Evolutionary conservation across 306 rosid species (phyloP).

Genomic region (Hippophae tibetana): DNA sequence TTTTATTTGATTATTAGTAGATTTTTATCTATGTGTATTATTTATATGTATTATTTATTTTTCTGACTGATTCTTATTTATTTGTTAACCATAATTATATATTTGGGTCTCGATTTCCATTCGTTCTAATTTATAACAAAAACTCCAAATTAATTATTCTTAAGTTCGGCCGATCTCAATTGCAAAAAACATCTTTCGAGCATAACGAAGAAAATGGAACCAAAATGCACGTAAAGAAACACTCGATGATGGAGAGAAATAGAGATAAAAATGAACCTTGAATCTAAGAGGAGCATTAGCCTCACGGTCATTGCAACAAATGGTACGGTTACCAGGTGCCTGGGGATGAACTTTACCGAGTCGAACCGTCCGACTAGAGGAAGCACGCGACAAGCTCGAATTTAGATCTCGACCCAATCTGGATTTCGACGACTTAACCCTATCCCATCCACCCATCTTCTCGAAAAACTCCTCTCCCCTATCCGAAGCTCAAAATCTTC

Average conservation of each 20-base stretch:
- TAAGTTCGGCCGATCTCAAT: too few relatives aligned
- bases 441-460: conserved; percentile 74
- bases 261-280: conserved; percentile 35
- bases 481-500: neutral
- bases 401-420: conserved; percentile 31
- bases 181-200: neutral
- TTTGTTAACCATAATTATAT: too few relatives aligned
- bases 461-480: neutral
- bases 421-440: conserved; percentile 40
- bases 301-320: conserved; percentile 84
- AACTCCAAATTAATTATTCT: too few relatives aligned
- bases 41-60: too few relatives aligned
- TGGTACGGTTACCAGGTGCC: conserved; percentile 81
- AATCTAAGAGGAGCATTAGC: conserved; percentile 55
- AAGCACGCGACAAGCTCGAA: conserved; percentile 17
- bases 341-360: conserved; percentile 97
- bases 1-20: too few relatives aligned
- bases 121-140: too few relatives aligned
- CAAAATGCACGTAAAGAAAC: neutral
- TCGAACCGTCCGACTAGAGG: conserved; percentile 50
- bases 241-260: neutral
- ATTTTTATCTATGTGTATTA: too few relatives aligned
- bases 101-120: too few relatives aligned
- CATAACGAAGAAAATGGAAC: neutral
- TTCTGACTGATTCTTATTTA: too few relatives aligned